Conservation (phyloP, 176 grass and related monocot genomes). For the Pontederia paniculata region DNA sequence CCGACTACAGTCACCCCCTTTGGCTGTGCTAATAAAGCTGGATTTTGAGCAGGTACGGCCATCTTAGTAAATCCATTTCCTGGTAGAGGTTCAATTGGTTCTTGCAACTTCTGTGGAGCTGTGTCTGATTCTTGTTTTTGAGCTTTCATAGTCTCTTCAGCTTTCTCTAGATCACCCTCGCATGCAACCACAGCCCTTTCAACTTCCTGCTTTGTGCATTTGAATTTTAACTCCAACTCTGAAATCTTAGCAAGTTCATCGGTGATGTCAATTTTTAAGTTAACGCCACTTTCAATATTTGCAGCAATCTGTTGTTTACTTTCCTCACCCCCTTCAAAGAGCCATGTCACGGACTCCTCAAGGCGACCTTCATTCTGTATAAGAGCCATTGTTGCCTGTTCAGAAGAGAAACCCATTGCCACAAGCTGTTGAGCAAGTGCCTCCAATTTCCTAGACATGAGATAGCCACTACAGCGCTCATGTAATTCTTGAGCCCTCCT, state of each 20-base stretch:
- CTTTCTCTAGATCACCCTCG: slow-evolving; percentile 85
- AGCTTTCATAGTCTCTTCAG: slow-evolving; percentile 66
- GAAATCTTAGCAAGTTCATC: slow-evolving; percentile 65
- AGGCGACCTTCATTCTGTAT: slow-evolving; percentile 90
- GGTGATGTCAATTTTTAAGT: slow-evolving; percentile 92
- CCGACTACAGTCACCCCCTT: slow-evolving; percentile 40
- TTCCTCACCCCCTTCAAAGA: slow-evolving; percentile 89
- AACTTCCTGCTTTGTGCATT: slow-evolving; percentile 89
- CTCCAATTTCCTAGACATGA: slow-evolving; percentile 92
- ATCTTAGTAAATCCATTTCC: slow-evolving; percentile 44
- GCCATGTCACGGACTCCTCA: slow-evolving; percentile 85
- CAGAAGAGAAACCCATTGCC: slow-evolving; percentile 91
- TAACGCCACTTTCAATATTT: slow-evolving; percentile 44
- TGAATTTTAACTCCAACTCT: slow-evolving; percentile 63
- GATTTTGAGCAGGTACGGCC: slow-evolving; percentile 28
- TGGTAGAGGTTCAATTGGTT: slow-evolving; percentile 28
- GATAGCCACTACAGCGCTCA: slow-evolving; percentile 80
- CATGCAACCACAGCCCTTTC: slow-evolving; percentile 94
- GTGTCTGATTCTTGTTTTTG: slow-evolving; percentile 64
- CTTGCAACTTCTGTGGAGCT: slow-evolving; percentile 30
- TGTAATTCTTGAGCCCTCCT: slow-evolving; percentile 84
- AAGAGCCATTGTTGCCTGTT: slow-evolving; percentile 94
- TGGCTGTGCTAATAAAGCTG: slow-evolving; percentile 40
- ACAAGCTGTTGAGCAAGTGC: slow-evolving; percentile 73
- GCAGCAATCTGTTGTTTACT: slow-evolving; percentile 58